Evolutionary conservation across 495 filamentous ascomycete genomes (phyloP), one percentile per base, ranked within the genome.

Genomic region (Sabuloglossum arenarium): DNA sequence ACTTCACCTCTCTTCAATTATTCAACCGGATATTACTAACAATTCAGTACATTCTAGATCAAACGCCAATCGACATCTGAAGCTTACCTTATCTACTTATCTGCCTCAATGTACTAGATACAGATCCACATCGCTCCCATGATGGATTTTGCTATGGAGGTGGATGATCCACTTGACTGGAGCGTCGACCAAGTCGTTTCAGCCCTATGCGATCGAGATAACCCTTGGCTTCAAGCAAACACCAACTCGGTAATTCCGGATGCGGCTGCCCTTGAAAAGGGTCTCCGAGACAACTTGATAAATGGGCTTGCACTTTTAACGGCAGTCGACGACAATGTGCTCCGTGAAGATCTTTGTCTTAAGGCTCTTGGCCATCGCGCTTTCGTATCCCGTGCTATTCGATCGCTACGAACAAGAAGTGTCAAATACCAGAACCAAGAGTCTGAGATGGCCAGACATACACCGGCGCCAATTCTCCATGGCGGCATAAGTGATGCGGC

Each of bases 91-190:
- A n/a, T n/a, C n/a, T n/a, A n/a, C n/a, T n/a, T n/a, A n/a, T n/a
- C n/a, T n/a, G n/a, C n/a, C n/a, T n/a, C n/a, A n/a, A n/a, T n/a
- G n/a, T 24, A 8, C 56, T 32, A 31, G 27, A 29, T 58, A 30
- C 51, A 47, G 45, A 27, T 27, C 24, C n/a, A 2, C 23, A 24
- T 47, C 45, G 19, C n/a, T 24, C 45, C 45, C 6, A 23, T 23
- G 50, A 59, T 56, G n/a, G 58, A 59, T 51, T 34, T 32, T 24
- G 23, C 30, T 12, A 27, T 53, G 54, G 54, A 45, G n/a, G 0
- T 27, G n/a, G 19, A 43, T 5, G 85, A 88, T 59, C 85, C 85
- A 0, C 76, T 78, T 59, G 65, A 77, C 59, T 89, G 85, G 85
- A 69, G 69, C 24, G 70, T 81, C 24, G 80, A 86, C 23, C 71